phyloP scores from a whole-genome alignment of 768 basidiomycete genomes.

The Hemileccinum impolitum region DNA sequence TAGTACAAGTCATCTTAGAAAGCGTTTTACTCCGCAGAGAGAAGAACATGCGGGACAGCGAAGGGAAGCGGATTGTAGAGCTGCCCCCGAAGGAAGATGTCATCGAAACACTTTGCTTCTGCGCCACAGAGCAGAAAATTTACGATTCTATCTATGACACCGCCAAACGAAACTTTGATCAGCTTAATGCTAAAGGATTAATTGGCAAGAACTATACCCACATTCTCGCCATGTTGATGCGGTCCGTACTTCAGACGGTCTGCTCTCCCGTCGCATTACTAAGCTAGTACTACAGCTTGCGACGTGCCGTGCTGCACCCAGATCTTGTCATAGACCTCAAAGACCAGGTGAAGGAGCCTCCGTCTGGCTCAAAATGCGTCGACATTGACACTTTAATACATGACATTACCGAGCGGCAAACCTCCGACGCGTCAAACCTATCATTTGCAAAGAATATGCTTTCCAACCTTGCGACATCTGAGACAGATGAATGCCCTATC shows the following conservation, averaged over 20 bases:
- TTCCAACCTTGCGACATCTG: conserved; percentile 47
- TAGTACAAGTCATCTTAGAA: conserved; percentile 93
- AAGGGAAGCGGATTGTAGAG: conserved; percentile 86
- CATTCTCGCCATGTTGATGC: conserved; percentile 93
- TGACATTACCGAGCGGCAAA: conserved; percentile 41
- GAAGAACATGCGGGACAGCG: conserved; percentile 85
- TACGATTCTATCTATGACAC: conserved; percentile 84
- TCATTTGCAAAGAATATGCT: conserved; percentile 64
- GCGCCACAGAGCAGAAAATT: conserved; percentile 75
- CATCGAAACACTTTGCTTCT: conserved; percentile 77
- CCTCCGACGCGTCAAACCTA: conserved; percentile 30
- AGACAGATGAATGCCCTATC: conserved; percentile 73
- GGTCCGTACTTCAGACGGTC: conserved; percentile 42
- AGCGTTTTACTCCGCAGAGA: conserved; percentile 84
- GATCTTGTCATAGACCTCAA: conserved; percentile 66
- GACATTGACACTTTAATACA: conserved; percentile 60
- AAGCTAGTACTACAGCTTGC: conserved; percentile 48
- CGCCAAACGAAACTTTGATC: conserved; percentile 78
- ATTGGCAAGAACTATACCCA: conserved; percentile 80
- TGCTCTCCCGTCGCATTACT: conserved; percentile 3
- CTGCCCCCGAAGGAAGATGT: conserved; percentile 80
- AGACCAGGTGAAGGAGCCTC: conserved; percentile 34
- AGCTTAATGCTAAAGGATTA: conserved; percentile 72
- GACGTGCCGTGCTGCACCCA: conserved; percentile 92
- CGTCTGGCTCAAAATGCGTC: conserved; percentile 36